Conservation (phyloP, 257 asterid species). For the Solanum tarapatanum region DNA sequence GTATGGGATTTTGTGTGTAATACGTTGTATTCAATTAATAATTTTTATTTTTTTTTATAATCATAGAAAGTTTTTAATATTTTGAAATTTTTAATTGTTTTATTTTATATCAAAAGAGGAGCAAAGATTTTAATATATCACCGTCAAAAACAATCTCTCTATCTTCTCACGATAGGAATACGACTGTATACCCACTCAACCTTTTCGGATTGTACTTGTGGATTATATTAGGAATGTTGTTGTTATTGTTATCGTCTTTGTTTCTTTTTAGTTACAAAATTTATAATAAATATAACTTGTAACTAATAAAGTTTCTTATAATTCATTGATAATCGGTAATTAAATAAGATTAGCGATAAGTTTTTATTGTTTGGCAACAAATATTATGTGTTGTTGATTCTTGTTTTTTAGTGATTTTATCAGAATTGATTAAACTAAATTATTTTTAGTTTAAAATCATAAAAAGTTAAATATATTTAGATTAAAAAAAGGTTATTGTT, state of each 20-base stretch:
- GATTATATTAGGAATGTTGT: background rate
- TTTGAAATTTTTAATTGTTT: background rate
- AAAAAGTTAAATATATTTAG: background rate
- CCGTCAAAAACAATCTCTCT: rapidly evolving
- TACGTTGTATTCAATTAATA: constrained; percentile 24
- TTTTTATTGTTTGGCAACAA: background rate
- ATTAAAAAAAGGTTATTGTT: background rate
- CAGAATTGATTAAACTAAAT: background rate
- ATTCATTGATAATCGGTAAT: background rate
- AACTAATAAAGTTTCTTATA: background rate
- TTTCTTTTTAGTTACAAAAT: background rate
- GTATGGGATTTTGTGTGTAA: constrained; percentile 29
- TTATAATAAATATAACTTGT: background rate
- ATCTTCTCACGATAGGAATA: background rate
- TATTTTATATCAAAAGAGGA: background rate
- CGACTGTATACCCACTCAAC: background rate
- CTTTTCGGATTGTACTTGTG: rapidly evolving
- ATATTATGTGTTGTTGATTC: background rate
- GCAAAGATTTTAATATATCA: background rate
- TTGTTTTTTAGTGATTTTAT: background rate
- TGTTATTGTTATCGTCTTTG: no score
- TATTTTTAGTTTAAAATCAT: background rate
- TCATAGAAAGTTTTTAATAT: background rate
- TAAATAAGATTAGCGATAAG: background rate
- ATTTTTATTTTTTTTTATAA: no score